phyloP scores from a whole-genome alignment of 176 grass and related monocot genomes.

The Phoenix dactylifera region DNA sequence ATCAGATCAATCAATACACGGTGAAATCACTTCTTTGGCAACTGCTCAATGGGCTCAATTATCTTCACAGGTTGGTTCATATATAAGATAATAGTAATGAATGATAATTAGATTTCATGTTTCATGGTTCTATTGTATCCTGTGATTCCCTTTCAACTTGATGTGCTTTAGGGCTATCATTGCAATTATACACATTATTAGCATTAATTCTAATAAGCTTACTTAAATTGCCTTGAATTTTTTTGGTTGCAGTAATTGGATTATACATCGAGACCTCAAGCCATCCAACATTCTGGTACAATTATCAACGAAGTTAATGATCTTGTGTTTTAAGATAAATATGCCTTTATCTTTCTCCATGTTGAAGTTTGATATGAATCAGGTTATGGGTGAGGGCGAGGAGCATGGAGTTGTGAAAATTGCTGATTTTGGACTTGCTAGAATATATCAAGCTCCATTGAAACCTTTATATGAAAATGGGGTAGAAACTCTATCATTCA shows the following conservation, averaged over 20 bases:
- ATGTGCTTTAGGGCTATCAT: neutral
- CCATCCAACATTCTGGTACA: constrained; percentile 98
- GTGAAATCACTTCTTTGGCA: constrained; percentile 98
- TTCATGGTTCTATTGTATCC: neutral
- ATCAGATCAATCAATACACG: constrained; percentile 63
- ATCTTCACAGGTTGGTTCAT: constrained; percentile 81
- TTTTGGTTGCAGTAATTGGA: constrained; percentile 74
- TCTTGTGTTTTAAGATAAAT: constrained; percentile 6
- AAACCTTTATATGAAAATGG: constrained; percentile 97
- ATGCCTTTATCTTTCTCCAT: constrained; percentile 3
- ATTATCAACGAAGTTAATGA: neutral
- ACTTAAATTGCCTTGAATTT: neutral
- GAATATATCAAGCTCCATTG: constrained; percentile 98
- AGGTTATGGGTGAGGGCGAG: constrained; percentile 99
- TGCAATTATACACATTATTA: neutral
- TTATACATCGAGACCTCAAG: constrained; percentile 96
- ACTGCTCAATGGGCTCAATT: constrained; percentile 94
- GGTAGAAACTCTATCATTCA: constrained; percentile 23
- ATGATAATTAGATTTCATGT: neutral
- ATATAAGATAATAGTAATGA: neutral
- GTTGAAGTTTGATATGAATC: constrained; percentile 10
- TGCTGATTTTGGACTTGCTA: constrained; percentile 97
- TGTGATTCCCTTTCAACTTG: constrained; percentile 4
- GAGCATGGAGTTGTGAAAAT: constrained; percentile 97
- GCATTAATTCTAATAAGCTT: too few species aligned